A percentile compares a stretch with the other conserved stretches of the same genome.
Conservation (phyloP, 2,329 filamentous ascomycete species). For the Calonectria fujianensis region DNA sequence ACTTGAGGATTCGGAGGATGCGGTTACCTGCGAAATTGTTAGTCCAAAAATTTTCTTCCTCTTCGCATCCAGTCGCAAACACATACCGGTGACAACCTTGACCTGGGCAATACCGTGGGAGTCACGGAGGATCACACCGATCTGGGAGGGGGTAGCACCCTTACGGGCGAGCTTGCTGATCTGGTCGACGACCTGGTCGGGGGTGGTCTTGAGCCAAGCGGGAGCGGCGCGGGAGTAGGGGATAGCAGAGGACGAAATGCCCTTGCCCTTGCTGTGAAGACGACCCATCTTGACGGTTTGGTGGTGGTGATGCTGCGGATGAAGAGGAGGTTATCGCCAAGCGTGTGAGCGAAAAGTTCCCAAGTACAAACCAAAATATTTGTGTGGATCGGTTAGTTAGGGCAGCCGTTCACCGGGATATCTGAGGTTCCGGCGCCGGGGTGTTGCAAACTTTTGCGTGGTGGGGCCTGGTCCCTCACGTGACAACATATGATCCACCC, state of each 20-base stretch:
- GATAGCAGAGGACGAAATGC: conserved; percentile 95
- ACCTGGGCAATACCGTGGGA: conserved; percentile 98
- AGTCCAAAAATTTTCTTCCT: conserved; percentile 53
- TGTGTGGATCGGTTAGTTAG: conserved; percentile 70
- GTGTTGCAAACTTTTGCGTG: background rate
- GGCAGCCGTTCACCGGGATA: conserved; percentile 56
- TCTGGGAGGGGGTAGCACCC: conserved; percentile 98
- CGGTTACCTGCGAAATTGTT: conserved; percentile 86
- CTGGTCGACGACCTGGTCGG: conserved; percentile 98
- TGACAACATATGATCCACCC: conserved; percentile 38
- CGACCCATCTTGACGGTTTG: conserved; percentile 86
- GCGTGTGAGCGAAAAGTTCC: conserved; percentile 54
- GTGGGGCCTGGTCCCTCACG: conserved; percentile 39
- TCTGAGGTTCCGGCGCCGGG: conserved; percentile 15
- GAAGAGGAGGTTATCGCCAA: conserved; percentile 52
- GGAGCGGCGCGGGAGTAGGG: conserved; percentile 96
- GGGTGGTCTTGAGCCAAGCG: conserved; percentile 98
- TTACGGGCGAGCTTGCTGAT: conserved; percentile 99
- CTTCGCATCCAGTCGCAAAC: conserved; percentile 1
- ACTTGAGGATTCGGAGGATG: conserved; percentile 99
- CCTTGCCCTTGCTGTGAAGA: conserved; percentile 99
- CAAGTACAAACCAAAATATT: conserved; percentile 48
- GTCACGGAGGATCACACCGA: conserved; percentile 98
- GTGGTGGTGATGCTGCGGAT: conserved; percentile 60
- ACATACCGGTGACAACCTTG: conserved; percentile 95